Base-by-base conservation (phyloP, 352 stramenopile species). In the Globisporangium camurandrum region DNA sequence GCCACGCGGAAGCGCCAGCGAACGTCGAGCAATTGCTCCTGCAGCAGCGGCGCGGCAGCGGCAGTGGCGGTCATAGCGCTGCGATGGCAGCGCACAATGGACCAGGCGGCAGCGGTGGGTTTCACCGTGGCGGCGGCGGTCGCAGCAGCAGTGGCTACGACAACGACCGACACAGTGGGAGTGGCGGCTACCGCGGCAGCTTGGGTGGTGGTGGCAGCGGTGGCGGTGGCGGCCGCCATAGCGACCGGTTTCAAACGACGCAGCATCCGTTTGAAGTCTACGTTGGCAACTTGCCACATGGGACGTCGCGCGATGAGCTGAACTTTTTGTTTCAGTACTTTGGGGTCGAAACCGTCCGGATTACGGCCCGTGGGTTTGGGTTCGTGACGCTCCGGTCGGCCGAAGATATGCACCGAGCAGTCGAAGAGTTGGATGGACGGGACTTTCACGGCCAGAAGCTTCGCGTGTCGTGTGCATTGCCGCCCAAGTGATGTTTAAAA, bases 291-390 rank as follows among this genome's bases (percentile, higher is more conserved):
- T 50, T 92, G n/a, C 81, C 81, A 4, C 78, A 82, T 24, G 81
- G 80, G 26, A 88, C 81, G 19, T 84, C 75, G n/a, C 69, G 81
- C 2, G 77, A 88, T 51, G 78, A 92, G 51, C 63, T 92, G 9
- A 80, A 71, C 14, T 88, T 86, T 56, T 54, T 92, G 31, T 92
- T 92, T 51, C 75, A 86, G 54, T 87, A 92, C 46, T 53, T 90
- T 11, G 70, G 75, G 9, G 88, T 85, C 48, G 81, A 92, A 53
- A 88, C 75, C 6, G 80, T 92, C 28, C 81, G 81, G n/a, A 92
- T 92, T 53, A 92, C 81, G 20, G 74, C 75, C 39, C 73, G 81
- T 36, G 81, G 81, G 1, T 89, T 89, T 60, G 81, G 81, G 20
- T 92, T 92, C 54, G 81, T 92, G 37, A 88, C 81, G 46, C 62